Conservation (phyloP, 2,329 filamentous ascomycete species). For the Colletotrichum horii region DNA sequence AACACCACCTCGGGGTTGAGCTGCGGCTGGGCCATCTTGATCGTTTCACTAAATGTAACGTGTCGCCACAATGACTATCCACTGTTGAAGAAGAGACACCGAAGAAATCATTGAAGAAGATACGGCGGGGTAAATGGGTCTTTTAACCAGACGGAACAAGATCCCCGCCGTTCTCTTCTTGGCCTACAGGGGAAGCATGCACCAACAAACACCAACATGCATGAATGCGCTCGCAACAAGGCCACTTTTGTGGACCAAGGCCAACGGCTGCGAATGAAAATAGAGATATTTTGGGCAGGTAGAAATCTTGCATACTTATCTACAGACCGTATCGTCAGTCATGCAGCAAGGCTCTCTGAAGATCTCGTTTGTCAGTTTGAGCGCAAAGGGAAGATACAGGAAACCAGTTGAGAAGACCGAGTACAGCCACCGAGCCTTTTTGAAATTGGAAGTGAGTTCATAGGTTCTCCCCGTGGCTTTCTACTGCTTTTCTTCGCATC, state of each 20-base stretch:
- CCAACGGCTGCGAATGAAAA: not conserved
- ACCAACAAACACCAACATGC: not conserved
- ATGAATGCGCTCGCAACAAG: not conserved
- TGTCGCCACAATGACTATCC: not conserved
- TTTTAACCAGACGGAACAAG: not conserved
- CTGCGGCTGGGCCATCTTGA: not conserved
- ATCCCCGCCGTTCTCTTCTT: not conserved
- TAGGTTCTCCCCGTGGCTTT: too few species aligned
- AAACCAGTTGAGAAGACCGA: not conserved
- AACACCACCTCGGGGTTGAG: not conserved
- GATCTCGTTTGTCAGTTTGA: not conserved
- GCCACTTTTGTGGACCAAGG: slow-evolving; percentile 25
- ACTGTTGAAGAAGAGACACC: not conserved
- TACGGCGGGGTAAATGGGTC: not conserved
- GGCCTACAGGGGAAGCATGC: not conserved
- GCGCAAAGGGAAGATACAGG: not conserved
- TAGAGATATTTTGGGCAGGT: not conserved
- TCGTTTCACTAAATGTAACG: not conserved
- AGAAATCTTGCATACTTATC: not conserved
- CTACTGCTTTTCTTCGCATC: too few species aligned
- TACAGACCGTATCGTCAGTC: not conserved
- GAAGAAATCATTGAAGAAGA: not conserved
- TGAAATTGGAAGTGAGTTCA: too few species aligned
- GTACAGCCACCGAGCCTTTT: not conserved
- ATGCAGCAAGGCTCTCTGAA: not conserved